Evolutionary conservation across 345 rosid genomes (phyloP).

Genomic region (Toxicodendron radicans): DNA sequence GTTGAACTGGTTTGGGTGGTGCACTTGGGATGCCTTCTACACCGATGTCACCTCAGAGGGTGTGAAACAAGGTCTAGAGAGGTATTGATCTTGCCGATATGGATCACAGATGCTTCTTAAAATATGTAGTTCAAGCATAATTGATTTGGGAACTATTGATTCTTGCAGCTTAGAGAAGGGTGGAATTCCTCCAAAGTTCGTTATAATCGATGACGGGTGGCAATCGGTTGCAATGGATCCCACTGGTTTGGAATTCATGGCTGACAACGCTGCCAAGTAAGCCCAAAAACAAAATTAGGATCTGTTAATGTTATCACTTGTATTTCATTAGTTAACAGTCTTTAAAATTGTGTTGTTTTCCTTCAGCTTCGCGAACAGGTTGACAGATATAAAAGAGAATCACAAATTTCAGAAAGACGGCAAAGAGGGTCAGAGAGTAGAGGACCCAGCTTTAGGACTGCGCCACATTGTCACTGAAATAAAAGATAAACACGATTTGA

Average conservation of each 20-base stretch:
- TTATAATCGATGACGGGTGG: conserved; percentile 74
- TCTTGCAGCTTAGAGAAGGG: conserved; percentile 53
- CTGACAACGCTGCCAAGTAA: conserved; percentile 71
- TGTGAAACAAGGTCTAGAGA: conserved; percentile 55
- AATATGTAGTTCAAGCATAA: not conserved
- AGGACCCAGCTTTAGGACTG: conserved; percentile 63
- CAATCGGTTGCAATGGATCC: conserved; percentile 75
- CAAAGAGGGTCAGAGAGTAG: conserved; percentile 50
- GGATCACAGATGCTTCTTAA: not conserved
- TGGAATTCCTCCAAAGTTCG: conserved; percentile 60
- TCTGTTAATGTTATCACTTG: not conserved
- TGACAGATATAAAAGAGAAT: conserved; percentile 61
- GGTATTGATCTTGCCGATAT: conserved; percentile 27
- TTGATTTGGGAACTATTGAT: not conserved
- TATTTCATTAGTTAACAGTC: not conserved
- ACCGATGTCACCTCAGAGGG: conserved; percentile 59
- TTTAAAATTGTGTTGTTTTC: conserved; percentile 3
- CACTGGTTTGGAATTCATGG: conserved; percentile 30
- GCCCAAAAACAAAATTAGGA: not conserved
- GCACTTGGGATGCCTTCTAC: conserved; percentile 79
- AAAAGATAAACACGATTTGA: conserved; percentile 52
- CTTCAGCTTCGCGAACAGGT: conserved; percentile 63
- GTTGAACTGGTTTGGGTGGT: conserved; percentile 83
- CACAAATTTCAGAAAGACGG: conserved; percentile 68
- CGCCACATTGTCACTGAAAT: conserved; percentile 52